These are phyloP conservation scores for Mycena kentingensis DNA, from an alignment of 768 basidiomycete genomes.

Conservation along the genomic window DNA sequence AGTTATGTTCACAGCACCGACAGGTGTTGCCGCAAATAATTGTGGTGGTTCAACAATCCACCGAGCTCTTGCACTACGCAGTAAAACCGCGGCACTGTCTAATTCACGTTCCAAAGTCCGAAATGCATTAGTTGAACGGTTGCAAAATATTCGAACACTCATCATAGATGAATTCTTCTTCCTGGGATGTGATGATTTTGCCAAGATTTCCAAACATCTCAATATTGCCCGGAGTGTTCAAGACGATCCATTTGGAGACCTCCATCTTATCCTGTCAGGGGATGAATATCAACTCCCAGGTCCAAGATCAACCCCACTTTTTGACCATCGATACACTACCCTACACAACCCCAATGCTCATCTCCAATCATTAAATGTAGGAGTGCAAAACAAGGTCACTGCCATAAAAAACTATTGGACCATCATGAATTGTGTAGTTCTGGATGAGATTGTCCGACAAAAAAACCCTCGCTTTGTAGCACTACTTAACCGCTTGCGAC, in stretches of 20 bases:
- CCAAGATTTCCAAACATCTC: slow-evolving; percentile 7
- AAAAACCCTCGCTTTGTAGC: slow-evolving; percentile 8
- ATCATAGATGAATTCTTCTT: slow-evolving; percentile 20
- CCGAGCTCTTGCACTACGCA: slow-evolving; percentile 9
- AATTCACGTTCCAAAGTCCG: slow-evolving; percentile 5
- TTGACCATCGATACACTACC: neutral
- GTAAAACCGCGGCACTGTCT: neutral
- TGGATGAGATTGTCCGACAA: slow-evolving; percentile 19
- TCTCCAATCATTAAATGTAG: slow-evolving; percentile 5
- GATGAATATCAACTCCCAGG: slow-evolving; percentile 16
- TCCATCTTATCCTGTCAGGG: slow-evolving; percentile 18
- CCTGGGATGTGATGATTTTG: slow-evolving; percentile 16
- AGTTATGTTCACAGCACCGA: slow-evolving; percentile 22
- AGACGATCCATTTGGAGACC: slow-evolving; percentile 14
- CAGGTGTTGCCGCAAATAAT: slow-evolving; percentile 23
- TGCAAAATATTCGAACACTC: slow-evolving; percentile 1
- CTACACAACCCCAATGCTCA: neutral
- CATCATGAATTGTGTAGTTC: slow-evolving; percentile 12
- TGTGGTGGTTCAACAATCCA: slow-evolving; percentile 19
- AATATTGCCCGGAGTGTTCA: slow-evolving; percentile 5
- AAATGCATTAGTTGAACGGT: neutral
- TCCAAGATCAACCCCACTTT: slow-evolving; percentile 8
- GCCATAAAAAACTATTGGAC: slow-evolving; percentile 15
- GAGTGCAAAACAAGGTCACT: slow-evolving; percentile 6
- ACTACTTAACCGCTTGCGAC: slow-evolving; percentile 7